Percentiles rank a stretch among this genome's conserved stretches.
These are phyloP conservation scores for Chalciporus chontae DNA, from an alignment of 768 basidiomycete species.

Conservation along the genomic window DNA sequence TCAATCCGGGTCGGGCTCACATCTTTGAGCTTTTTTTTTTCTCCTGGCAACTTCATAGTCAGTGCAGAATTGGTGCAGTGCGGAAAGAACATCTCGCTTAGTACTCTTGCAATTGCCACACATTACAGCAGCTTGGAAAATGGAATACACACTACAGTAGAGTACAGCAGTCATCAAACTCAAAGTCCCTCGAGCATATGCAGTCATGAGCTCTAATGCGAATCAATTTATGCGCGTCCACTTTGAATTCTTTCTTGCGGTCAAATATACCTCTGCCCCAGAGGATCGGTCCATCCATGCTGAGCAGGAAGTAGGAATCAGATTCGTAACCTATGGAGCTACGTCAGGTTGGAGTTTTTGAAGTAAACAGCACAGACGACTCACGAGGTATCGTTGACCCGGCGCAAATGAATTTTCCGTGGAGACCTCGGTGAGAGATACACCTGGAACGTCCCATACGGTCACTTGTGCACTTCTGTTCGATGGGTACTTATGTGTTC, in stretches of 20 bases:
- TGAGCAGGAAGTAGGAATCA: slow-evolving; percentile 61
- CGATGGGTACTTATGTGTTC: slow-evolving; percentile 46
- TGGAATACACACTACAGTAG: too few species aligned
- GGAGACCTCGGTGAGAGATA: slow-evolving; percentile 51
- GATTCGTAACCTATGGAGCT: slow-evolving; percentile 48
- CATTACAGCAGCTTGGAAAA: too few species aligned
- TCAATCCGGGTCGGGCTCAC: slow-evolving; percentile 41
- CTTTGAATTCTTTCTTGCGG: slow-evolving; percentile 60
- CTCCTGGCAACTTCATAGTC: too few species aligned
- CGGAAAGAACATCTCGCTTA: too few species aligned
- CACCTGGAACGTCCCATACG: slow-evolving; percentile 70
- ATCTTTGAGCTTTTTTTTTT: not conserved
- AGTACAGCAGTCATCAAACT: too few species aligned
- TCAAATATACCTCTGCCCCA: slow-evolving; percentile 67
- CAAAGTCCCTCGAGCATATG: not conserved
- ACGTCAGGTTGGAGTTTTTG: not conserved
- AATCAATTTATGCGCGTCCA: slow-evolving; percentile 43
- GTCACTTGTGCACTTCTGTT: slow-evolving; percentile 72
- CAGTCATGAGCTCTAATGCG: not conserved
- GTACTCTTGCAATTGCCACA: too few species aligned
- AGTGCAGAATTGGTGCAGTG: too few species aligned
- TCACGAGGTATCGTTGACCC: slow-evolving; percentile 68
- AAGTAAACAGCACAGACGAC: slow-evolving; percentile 18
- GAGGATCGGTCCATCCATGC: slow-evolving; percentile 69
- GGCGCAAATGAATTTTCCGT: slow-evolving; percentile 48